phyloP scores from a whole-genome alignment of 2,329 filamentous ascomycete species.

The Cordyceps cateniannulata region DNA sequence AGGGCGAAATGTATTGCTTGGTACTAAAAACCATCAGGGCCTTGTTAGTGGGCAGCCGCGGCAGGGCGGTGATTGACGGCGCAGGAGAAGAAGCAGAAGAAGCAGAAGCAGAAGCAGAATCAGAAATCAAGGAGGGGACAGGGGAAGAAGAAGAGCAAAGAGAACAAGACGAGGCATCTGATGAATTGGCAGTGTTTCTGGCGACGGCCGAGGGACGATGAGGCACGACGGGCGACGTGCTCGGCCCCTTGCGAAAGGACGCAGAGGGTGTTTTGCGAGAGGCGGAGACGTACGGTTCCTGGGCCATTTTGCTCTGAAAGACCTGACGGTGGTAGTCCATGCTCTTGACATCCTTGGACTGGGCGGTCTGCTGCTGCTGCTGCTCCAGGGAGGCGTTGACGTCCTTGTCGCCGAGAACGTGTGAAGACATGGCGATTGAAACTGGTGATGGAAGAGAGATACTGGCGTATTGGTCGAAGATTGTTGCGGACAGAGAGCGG shows the following conservation, averaged over 20 bases:
- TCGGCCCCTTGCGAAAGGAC: not conserved
- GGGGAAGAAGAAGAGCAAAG: not conserved
- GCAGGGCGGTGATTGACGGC: slow-evolving; percentile 6
- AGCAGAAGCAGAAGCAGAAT: slow-evolving; percentile 10
- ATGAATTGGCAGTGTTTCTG: slow-evolving; percentile 3
- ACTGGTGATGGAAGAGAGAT: slow-evolving; percentile 22
- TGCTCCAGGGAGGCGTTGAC: slow-evolving; percentile 49
- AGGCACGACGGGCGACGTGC: not conserved
- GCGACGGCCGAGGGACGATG: not conserved
- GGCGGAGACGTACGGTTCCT: slow-evolving; percentile 55
- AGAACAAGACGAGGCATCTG: slow-evolving; percentile 12
- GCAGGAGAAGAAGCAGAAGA: slow-evolving; percentile 11
- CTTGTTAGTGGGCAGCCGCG: slow-evolving; percentile 13
- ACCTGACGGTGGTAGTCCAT: slow-evolving; percentile 76
- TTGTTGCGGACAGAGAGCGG: not conserved
- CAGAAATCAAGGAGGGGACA: not conserved
- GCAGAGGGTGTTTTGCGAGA: not conserved
- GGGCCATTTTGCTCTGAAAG: slow-evolving; percentile 64
- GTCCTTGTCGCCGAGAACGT: slow-evolving; percentile 60
- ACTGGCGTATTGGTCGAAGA: not conserved
- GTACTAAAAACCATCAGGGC: slow-evolving; percentile 22
- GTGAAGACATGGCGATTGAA: slow-evolving; percentile 43
- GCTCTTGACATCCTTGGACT: slow-evolving; percentile 50
- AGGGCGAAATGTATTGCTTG: slow-evolving; percentile 68
- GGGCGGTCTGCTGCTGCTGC: slow-evolving; percentile 18